A percentile compares a stretch with the other conserved stretches of the same genome.
phyloP scores from a whole-genome alignment of 306 rosid genomes.

The Hylodesmum podocarpum region DNA sequence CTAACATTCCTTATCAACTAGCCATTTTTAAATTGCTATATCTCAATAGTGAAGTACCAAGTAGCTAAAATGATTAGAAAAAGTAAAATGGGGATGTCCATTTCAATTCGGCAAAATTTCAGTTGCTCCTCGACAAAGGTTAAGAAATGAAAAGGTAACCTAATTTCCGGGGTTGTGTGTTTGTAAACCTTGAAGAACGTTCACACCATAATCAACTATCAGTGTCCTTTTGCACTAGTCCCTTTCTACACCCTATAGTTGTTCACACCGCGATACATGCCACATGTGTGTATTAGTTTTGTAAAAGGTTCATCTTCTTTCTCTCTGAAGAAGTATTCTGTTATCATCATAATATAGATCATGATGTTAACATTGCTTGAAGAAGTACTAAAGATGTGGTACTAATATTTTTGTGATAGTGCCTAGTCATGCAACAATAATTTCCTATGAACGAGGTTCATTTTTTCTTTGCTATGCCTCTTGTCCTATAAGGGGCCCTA shows the following conservation, averaged over 20 bases:
- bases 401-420: constrained; percentile 28
- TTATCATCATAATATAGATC: constrained; percentile 3
- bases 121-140: background rate
- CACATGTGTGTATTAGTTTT: background rate
- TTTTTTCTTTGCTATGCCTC: constrained; percentile 13
- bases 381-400: constrained; percentile 32
- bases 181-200: background rate
- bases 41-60: background rate
- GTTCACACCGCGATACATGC: background rate
- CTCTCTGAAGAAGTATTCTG: constrained; percentile 19
- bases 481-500: constrained; percentile 50
- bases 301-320: constrained; percentile 14
- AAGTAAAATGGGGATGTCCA: background rate
- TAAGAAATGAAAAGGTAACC: background rate
- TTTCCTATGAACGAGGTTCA: constrained; percentile 26
- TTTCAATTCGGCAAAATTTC: background rate
- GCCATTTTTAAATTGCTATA: background rate
- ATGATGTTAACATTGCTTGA: constrained; percentile 33
- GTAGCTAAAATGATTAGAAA: background rate
- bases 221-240: background rate
- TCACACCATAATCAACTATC: constrained; percentile 1
- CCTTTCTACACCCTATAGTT: background rate
- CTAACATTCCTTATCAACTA: background rate
- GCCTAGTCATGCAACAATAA: constrained; percentile 44
- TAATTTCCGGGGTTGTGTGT: background rate